Evolutionary conservation across 176 grass and related monocot species (phyloP).

Genomic region (Aegilops sharonensis): DNA sequence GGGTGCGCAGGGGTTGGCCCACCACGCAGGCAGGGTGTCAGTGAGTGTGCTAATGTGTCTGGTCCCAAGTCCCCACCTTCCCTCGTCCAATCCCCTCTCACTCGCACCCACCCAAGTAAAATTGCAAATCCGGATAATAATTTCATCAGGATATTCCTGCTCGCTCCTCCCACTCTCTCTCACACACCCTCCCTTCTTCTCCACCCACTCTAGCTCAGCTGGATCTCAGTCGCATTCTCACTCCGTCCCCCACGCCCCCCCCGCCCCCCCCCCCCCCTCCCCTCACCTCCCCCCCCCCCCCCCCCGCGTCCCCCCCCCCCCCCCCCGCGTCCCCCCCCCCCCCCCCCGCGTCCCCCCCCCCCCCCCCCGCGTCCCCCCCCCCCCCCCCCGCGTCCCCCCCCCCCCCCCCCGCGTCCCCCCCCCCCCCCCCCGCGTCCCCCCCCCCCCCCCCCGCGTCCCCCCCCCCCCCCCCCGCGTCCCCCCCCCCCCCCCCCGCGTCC

Average conservation of each 20-base stretch:
- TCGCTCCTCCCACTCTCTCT: not conserved
- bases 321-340: too few species aligned
- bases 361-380: too few species aligned
- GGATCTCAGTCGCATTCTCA: slow-evolving; percentile 41
- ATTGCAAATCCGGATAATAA: slow-evolving; percentile 16
- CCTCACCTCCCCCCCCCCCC: too few species aligned
- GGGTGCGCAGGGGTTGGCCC: not conserved
- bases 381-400: too few species aligned
- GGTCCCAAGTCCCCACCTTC: slow-evolving; percentile 11
- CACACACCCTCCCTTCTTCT: not conserved
- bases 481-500: too few species aligned
- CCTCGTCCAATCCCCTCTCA: slow-evolving; percentile 28
- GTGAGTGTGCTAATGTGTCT: slow-evolving; percentile 31
- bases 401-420: too few species aligned
- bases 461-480: too few species aligned
- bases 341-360: too few species aligned
- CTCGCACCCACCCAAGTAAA: not conserved
- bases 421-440: too few species aligned
- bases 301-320: too few species aligned
- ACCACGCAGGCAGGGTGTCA: slow-evolving; percentile 19
- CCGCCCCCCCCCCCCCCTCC: too few species aligned
- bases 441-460: too few species aligned
- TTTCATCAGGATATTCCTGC: slow-evolving; percentile 44
- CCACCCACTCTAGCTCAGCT: slow-evolving; percentile 43
- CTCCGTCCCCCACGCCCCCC: not conserved